Conservation (phyloP, 1,139 yeast genomes). For the Pichia sorboxylosa region DNA sequence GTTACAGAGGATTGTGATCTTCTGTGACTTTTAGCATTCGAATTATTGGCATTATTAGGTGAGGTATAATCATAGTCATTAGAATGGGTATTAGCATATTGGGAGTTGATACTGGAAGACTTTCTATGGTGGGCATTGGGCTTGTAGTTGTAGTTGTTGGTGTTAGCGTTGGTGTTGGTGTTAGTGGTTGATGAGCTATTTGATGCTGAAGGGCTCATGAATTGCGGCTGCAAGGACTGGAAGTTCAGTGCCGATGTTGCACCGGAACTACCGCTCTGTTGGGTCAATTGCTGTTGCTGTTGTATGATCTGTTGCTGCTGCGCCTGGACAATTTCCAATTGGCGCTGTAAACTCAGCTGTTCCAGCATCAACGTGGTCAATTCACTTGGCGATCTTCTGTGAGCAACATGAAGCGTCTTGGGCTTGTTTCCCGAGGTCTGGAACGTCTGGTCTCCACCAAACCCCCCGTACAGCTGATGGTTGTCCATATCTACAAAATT, state of each 20-base stretch:
- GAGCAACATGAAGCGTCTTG: constrained; percentile 72
- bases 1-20: constrained; percentile 23
- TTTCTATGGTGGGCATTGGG: constrained; percentile 19
- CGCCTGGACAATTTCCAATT: constrained; percentile 79
- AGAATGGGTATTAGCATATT: constrained; percentile 12
- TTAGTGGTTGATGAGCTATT: constrained; percentile 9
- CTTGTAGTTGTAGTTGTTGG: not conserved
- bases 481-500: too few species aligned
- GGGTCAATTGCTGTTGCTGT: constrained; percentile 16
- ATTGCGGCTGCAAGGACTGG: too few species aligned
- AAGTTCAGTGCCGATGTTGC: too few species aligned
- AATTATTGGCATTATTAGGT: constrained; percentile 3
- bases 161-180: constrained; percentile 1
- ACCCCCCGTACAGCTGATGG: too few species aligned
- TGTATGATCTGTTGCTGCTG: constrained; percentile 76
- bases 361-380: constrained; percentile 91
- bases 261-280: too few species aligned
- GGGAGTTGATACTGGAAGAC: constrained; percentile 18
- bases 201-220: constrained; percentile 2
- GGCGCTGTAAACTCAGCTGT: constrained; percentile 86
- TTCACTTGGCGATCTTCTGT: constrained; percentile 88
- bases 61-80: not conserved
- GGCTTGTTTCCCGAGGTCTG: constrained; percentile 28
- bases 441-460: too few species aligned
- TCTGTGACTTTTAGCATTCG: constrained; percentile 19